These are phyloP conservation scores for Exophiala mesophila DNA, from an alignment of 2,329 filamentous ascomycete species.

Conservation along the genomic window DNA sequence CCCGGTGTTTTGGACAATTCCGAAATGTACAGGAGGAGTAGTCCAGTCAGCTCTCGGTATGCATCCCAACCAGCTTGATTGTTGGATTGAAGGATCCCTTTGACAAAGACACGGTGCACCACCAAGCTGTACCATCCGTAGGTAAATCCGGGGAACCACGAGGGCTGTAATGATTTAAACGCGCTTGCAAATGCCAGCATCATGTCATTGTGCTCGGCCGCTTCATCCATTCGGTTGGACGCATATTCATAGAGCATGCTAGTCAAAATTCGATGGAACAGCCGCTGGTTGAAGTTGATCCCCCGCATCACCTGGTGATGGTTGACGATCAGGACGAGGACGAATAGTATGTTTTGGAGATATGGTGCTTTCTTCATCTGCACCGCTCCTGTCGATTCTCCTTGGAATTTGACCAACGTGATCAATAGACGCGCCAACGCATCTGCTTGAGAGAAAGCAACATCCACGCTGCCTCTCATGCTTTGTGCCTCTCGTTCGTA, in stretches of 20 bases:
- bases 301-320: slow-evolving; percentile 77
- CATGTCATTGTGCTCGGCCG: slow-evolving; percentile 62
- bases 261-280: slow-evolving; percentile 88
- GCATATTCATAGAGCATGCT: slow-evolving; percentile 73
- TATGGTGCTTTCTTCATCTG: slow-evolving; percentile 63
- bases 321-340: slow-evolving; percentile 77
- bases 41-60: slow-evolving; percentile 68
- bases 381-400: slow-evolving; percentile 54
- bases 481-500: slow-evolving; percentile 67
- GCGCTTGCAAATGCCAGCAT: slow-evolving; percentile 66
- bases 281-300: slow-evolving; percentile 77
- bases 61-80: slow-evolving; percentile 68
- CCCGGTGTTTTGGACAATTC: slow-evolving; percentile 72
- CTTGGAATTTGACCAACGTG: slow-evolving; percentile 67
- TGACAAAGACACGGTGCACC: slow-evolving; percentile 79
- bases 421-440: slow-evolving; percentile 76
- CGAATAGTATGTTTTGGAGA: slow-evolving; percentile 69
- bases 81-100: slow-evolving; percentile 64
- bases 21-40: slow-evolving; percentile 67
- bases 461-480: slow-evolving; percentile 56
- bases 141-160: slow-evolving; percentile 72
- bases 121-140: slow-evolving; percentile 81
- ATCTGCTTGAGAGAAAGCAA: slow-evolving; percentile 65
- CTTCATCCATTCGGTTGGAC: slow-evolving; percentile 52
- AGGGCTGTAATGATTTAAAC: slow-evolving; percentile 69